These are phyloP conservation scores for bread wheat (Triticum aestivum) DNA, from an alignment of 176 grass and related monocot species.

Conservation along the genomic window IWGSC_CS_RefSeq_v2.1 NC_057814.1:550715521-550716020, in stretches of 20 bases:
- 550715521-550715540: neutral
- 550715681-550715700: neutral
- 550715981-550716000: conserved; percentile 44
- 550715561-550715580: neutral
- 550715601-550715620: neutral
- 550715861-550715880: conserved; percentile 37
- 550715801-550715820: conserved; percentile 64
- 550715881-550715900: conserved; percentile 11
- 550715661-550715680: neutral
- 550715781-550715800: conserved; percentile 85
- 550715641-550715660: neutral
- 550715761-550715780: conserved; percentile 92
- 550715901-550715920: conserved; percentile 38
- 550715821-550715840: conserved; percentile 49
- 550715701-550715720: neutral
- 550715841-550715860: conserved; percentile 40
- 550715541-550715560: neutral
- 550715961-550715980: conserved; percentile 34
- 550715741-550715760: conserved; percentile 96
- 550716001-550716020: conserved; percentile 30
- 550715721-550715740: conserved; percentile 83
- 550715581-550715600: neutral
- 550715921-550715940: neutral
- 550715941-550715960: conserved; percentile 13
- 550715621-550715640: neutral